Conservation (phyloP, 805 yeast species). For the Candida insectorum region DNA sequence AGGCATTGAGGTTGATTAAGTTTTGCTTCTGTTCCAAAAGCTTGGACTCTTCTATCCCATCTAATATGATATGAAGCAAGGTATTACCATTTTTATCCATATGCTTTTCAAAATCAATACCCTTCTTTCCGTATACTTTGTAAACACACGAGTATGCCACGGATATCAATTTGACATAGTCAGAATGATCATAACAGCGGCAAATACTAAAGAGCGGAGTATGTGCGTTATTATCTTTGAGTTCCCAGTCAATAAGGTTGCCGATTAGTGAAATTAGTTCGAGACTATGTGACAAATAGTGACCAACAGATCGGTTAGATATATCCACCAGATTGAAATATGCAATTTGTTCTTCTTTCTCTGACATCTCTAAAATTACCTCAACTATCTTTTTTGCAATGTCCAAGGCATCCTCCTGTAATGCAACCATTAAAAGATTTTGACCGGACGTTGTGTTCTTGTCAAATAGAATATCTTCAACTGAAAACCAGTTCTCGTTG, state of each 20-base stretch:
- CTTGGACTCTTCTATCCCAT: slow-evolving; percentile 35
- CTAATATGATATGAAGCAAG: slow-evolving; percentile 65
- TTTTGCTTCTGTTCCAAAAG: slow-evolving; percentile 25
- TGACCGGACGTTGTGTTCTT: slow-evolving; percentile 47
- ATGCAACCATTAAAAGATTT: slow-evolving; percentile 58
- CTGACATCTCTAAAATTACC: slow-evolving; percentile 39
- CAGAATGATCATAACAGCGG: slow-evolving; percentile 74
- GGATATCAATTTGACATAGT: slow-evolving; percentile 50
- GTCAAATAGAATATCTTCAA: slow-evolving; percentile 70
- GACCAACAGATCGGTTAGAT: slow-evolving; percentile 64
- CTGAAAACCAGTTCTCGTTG: slow-evolving; percentile 48
- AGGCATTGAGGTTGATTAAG: slow-evolving; percentile 49
- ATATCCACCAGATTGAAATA: slow-evolving; percentile 54
- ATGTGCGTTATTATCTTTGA: slow-evolving; percentile 60
- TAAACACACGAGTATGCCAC: slow-evolving; percentile 44
- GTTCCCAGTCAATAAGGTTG: slow-evolving; percentile 61
- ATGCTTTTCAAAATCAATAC: slow-evolving; percentile 56
- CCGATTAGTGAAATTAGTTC: slow-evolving; percentile 55
- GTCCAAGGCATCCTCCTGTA: slow-evolving; percentile 50
- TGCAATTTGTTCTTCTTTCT: slow-evolving; percentile 40
- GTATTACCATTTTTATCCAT: slow-evolving; percentile 73
- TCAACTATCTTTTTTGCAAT: slow-evolving; percentile 44
- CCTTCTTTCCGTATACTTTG: slow-evolving; percentile 28
- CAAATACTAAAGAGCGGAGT: slow-evolving; percentile 78
- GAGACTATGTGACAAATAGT: slow-evolving; percentile 60